Evolutionary conservation across 2,329 filamentous ascomycete genomes (phyloP).

Genomic region (Cladosporium sp.): DNA sequence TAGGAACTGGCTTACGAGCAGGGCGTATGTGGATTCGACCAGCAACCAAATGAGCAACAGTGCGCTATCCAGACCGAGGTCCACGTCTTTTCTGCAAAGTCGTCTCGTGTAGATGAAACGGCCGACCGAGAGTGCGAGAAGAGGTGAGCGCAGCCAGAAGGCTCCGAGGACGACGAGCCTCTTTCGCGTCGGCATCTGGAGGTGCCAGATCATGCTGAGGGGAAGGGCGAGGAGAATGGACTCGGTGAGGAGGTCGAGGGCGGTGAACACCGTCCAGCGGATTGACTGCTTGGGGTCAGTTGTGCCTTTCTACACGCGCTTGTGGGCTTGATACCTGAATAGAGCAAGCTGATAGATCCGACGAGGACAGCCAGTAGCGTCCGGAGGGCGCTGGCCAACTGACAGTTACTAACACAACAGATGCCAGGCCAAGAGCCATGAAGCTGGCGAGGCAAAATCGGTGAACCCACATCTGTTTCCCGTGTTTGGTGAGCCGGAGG

Average conservation of each 20-base stretch:
- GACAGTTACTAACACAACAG: slow-evolving; percentile 13
- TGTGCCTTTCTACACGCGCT: neutral
- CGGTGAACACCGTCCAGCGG: slow-evolving; percentile 34
- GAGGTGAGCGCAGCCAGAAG: slow-evolving; percentile 30
- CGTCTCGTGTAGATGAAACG: slow-evolving; percentile 24
- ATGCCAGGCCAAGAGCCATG: slow-evolving; percentile 16
- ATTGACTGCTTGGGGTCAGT: slow-evolving; percentile 14
- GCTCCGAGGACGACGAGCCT: slow-evolving; percentile 32
- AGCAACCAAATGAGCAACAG: slow-evolving; percentile 26
- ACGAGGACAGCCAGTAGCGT: slow-evolving; percentile 1
- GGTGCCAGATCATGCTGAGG: slow-evolving; percentile 31
- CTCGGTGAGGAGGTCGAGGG: slow-evolving; percentile 34
- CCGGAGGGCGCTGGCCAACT: neutral
- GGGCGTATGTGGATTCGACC: slow-evolving; percentile 29
- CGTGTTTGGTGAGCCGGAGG: slow-evolving; percentile 9
- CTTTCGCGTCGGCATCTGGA: slow-evolving; percentile 30
- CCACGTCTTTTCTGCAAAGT: slow-evolving; percentile 14
- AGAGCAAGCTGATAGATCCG: neutral
- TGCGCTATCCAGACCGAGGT: slow-evolving; percentile 23
- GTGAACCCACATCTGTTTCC: slow-evolving; percentile 3
- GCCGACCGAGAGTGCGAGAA: slow-evolving; percentile 23
- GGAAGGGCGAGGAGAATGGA: slow-evolving; percentile 26
- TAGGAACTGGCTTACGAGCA: slow-evolving; percentile 33
- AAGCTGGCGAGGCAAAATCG: slow-evolving; percentile 10
- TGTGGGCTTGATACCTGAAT: neutral